A percentile compares a stretch with the other conserved stretches of the same genome.
phyloP scores from a whole-genome alignment of 371 early-diverging fungal genomes.

The Smittium mucronatum region DNA sequence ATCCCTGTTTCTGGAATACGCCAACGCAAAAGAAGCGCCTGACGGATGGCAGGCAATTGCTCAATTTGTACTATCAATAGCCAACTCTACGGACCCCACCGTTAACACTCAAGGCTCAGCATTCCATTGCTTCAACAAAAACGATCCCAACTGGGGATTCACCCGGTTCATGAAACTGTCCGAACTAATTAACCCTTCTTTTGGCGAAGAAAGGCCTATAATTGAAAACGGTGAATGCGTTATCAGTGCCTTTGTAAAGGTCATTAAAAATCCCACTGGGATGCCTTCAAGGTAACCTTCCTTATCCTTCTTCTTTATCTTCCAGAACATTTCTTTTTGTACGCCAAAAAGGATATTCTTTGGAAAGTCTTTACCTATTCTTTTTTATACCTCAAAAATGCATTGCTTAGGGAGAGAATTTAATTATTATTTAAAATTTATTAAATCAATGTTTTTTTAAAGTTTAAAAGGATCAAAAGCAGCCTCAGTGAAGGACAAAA shows the following conservation, averaged over 20 bases:
- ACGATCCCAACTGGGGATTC: slow-evolving; percentile 95
- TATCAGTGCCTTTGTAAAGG: slow-evolving; percentile 69
- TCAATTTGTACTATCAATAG: slow-evolving; percentile 71
- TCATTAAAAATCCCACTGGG: slow-evolving; percentile 79
- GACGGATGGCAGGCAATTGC: slow-evolving; percentile 75
- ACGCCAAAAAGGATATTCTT: neutral
- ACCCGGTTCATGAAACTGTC: slow-evolving; percentile 52
- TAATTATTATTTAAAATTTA: neutral
- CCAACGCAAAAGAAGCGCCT: slow-evolving; percentile 43
- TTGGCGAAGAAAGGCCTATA: slow-evolving; percentile 44
- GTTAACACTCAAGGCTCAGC: slow-evolving; percentile 52
- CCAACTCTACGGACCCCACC: slow-evolving; percentile 63
- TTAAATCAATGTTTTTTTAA: neutral
- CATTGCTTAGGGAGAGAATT: too few species aligned
- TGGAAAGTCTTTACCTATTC: too few species aligned
- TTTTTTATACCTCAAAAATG: neutral
- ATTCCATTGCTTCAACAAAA: slow-evolving; percentile 75
- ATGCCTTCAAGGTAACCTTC: slow-evolving; percentile 24
- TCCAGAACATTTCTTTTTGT: neutral
- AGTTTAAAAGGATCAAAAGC: neutral
- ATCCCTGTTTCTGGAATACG: slow-evolving; percentile 76
- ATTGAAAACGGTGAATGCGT: slow-evolving; percentile 54
- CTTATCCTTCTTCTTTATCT: slow-evolving; percentile 3
- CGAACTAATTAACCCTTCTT: slow-evolving; percentile 37
- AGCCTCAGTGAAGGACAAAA: slow-evolving; percentile 1